Percentiles rank a stretch among this genome's conserved stretches.
Conservation (phyloP, 768 basidiomycete genomes). For the Russula ochroleuca region DNA sequence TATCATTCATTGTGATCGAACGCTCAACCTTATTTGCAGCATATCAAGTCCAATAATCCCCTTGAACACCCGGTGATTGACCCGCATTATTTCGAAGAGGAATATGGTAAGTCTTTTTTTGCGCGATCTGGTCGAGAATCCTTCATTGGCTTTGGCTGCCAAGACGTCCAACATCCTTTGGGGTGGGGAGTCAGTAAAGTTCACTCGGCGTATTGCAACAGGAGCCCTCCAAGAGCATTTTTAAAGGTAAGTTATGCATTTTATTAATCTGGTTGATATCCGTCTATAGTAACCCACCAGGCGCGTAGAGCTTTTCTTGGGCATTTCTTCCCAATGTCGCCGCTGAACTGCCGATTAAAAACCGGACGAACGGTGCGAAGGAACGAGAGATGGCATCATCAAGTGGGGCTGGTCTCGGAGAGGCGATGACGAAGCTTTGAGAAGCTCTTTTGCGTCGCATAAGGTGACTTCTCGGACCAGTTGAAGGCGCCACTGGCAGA, state of each 20-base stretch:
- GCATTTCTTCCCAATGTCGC: too few relatives aligned
- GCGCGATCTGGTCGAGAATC: not conserved
- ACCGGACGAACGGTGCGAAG: too few relatives aligned
- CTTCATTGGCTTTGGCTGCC: not conserved
- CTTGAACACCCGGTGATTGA: constrained; percentile 21
- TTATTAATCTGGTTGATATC: not conserved
- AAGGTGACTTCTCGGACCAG: too few relatives aligned
- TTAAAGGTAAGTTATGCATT: constrained; percentile 13
- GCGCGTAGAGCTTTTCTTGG: too few relatives aligned
- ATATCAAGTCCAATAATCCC: constrained; percentile 23
- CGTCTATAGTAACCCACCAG: not conserved
- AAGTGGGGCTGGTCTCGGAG: too few relatives aligned
- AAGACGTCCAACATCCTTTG: constrained; percentile 23
- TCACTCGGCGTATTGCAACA: constrained; percentile 25
- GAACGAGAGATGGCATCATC: too few relatives aligned
- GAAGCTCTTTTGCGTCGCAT: too few relatives aligned
- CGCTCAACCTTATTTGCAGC: constrained; percentile 10
- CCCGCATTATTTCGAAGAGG: constrained; percentile 28
- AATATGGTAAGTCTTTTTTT: constrained; percentile 21
- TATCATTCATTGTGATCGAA: not conserved
- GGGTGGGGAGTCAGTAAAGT: constrained; percentile 30
- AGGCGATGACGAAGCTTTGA: too few relatives aligned
- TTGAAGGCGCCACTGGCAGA: too few relatives aligned
- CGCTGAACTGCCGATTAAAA: too few relatives aligned
- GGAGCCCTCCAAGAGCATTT: constrained; percentile 27